Percentiles rank a stretch among this genome's conserved stretches.
phyloP scores from a whole-genome alignment of 495 filamentous ascomycete genomes.

The Penicillium salamii region DNA sequence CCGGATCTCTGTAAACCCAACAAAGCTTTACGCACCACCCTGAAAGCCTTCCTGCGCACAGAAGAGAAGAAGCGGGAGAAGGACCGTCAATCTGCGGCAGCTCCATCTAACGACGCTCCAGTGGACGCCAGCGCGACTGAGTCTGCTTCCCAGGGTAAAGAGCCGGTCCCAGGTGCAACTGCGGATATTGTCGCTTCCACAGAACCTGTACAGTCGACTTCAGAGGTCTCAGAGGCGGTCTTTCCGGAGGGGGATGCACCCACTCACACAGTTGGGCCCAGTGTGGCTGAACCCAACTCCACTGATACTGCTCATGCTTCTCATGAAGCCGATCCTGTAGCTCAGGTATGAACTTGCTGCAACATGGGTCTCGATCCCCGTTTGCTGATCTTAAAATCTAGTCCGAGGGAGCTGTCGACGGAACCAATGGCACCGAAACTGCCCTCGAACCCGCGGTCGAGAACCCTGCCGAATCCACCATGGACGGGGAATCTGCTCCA shows the following conservation, averaged over 20 bases:
- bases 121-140: conserved; percentile 18
- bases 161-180: background rate
- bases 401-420: conserved; percentile 3
- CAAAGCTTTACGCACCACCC: conserved; percentile 81
- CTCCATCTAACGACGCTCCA: conserved; percentile 19
- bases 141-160: conserved; percentile 6
- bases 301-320: background rate
- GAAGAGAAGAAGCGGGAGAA: conserved; percentile 82
- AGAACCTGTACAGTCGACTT: background rate
- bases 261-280: background rate
- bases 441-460: conserved; percentile 11
- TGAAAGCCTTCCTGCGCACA: conserved; percentile 82
- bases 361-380: too few species aligned
- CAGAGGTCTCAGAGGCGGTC: background rate
- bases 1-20: conserved; percentile 84
- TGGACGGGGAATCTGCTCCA: conserved; percentile 17
- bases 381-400: background rate
- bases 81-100: conserved; percentile 42
- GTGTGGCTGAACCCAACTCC: background rate
- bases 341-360: too few species aligned
- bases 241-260: background rate
- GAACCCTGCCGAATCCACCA: conserved; percentile 10
- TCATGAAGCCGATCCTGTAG: too few species aligned
- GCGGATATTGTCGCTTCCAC: too few species aligned
- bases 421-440: conserved; percentile 5